These are phyloP conservation scores for Cornus kousa DNA, from an alignment of 148 eudicot genomes.

Conservation along the genomic window DNA sequence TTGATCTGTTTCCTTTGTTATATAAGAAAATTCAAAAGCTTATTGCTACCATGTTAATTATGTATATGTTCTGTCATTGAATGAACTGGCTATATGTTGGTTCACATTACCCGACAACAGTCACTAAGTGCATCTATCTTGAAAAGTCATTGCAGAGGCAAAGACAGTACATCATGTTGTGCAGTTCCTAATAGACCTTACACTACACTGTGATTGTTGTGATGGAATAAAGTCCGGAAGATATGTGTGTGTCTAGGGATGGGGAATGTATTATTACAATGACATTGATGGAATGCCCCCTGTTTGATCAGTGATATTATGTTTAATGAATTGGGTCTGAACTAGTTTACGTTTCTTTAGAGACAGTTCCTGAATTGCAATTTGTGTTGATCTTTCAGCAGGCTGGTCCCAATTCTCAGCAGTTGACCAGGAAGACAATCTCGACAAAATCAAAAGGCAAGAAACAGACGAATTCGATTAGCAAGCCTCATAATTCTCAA, in stretches of 20 bases:
- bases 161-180: background rate
- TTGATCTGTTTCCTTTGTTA: background rate
- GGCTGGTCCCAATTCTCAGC: conserved; percentile 13
- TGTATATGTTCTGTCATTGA: no score
- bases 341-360: background rate
- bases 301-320: background rate
- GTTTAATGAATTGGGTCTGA: background rate
- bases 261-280: background rate
- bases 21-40: background rate
- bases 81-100: no score
- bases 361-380: background rate
- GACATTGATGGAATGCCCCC: background rate
- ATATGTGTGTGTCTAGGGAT: no score
- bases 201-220: no score
- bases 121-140: no score
- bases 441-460: conserved; percentile 23
- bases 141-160: no score
- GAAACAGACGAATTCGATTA: conserved; percentile 13
- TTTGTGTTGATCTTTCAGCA: background rate
- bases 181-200: background rate
- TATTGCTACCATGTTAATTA: background rate
- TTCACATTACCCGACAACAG: no score
- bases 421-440: conserved; percentile 13
- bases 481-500: background rate
- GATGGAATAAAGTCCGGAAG: no score